Conservation (phyloP, 2,329 filamentous ascomycete species). For the Cladobotryum protrusum region DNA sequence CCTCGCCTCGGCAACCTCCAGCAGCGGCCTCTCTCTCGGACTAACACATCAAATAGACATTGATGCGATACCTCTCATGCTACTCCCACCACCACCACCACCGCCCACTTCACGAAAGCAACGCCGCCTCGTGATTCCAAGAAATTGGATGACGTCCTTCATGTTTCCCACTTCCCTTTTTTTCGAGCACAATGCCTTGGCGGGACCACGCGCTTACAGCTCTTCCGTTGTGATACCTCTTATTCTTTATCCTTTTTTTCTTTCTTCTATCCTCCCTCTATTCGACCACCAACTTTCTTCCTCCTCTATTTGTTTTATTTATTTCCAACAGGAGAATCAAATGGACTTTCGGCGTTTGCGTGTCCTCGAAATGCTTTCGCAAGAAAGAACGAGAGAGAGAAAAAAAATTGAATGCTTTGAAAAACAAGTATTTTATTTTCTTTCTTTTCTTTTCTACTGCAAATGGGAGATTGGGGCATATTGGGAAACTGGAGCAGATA, state of each 20-base stretch:
- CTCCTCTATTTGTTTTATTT: neutral
- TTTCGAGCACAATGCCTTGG: neutral
- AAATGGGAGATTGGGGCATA: no score
- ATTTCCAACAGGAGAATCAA: neutral
- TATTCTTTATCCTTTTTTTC: neutral
- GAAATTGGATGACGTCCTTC: no score
- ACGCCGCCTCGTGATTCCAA: neutral
- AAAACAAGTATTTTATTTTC: neutral
- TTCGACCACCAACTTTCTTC: neutral
- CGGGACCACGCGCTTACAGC: neutral
- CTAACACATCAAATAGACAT: neutral
- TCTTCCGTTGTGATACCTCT: conserved; percentile 9
- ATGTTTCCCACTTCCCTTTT: neutral
- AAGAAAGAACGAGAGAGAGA: neutral
- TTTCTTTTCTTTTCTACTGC: neutral
- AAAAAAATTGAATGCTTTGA: neutral
- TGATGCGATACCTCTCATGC: no score
- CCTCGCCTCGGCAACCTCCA: neutral
- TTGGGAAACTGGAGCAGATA: no score
- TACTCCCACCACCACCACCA: no score
- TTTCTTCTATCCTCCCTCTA: neutral
- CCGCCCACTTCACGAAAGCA: neutral
- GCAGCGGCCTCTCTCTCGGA: neutral
- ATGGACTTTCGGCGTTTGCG: neutral
- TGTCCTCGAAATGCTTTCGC: neutral